Evolutionary conservation across 2,329 filamentous ascomycete species (phyloP).

Genomic region (Cladophialophora psammophila): DNA sequence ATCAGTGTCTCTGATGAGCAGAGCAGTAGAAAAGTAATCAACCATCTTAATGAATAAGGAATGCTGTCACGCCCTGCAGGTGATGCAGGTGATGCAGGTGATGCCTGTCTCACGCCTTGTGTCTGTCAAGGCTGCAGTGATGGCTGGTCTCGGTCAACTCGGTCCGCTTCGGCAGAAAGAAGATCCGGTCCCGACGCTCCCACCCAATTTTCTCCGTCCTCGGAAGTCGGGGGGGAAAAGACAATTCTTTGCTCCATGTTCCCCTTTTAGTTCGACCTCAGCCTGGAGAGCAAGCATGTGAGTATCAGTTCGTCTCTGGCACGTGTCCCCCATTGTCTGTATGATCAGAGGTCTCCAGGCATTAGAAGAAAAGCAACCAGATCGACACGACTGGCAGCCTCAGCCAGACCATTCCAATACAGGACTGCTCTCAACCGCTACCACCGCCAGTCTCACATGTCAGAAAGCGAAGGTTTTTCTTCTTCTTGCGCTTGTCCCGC

Average conservation of each 20-base stretch:
- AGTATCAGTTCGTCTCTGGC: no score
- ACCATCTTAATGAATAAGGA: background rate
- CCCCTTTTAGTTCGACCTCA: no score
- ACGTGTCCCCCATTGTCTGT: no score
- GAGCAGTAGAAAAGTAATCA: conserved; percentile 3
- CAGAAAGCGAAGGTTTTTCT: background rate
- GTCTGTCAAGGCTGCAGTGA: conserved; percentile 1
- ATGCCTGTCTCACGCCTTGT: background rate
- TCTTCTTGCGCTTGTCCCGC: background rate
- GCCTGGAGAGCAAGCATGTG: no score
- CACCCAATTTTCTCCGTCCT: background rate
- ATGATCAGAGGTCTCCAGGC: no score
- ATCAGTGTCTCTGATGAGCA: background rate
- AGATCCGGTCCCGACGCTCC: background rate
- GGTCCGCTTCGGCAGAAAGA: conserved; percentile 7
- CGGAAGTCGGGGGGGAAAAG: background rate
- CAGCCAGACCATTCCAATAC: background rate
- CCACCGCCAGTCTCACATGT: background rate
- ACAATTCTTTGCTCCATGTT: background rate
- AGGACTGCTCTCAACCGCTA: background rate
- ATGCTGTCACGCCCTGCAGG: background rate
- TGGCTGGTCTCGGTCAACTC: no score
- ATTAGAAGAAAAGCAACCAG: no score
- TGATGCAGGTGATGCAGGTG: background rate
- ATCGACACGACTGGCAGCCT: no score